Base-by-base conservation (phyloP, 108 stramenopile genomes). In the Pinguiococcus pyrenoidosus region DNA sequence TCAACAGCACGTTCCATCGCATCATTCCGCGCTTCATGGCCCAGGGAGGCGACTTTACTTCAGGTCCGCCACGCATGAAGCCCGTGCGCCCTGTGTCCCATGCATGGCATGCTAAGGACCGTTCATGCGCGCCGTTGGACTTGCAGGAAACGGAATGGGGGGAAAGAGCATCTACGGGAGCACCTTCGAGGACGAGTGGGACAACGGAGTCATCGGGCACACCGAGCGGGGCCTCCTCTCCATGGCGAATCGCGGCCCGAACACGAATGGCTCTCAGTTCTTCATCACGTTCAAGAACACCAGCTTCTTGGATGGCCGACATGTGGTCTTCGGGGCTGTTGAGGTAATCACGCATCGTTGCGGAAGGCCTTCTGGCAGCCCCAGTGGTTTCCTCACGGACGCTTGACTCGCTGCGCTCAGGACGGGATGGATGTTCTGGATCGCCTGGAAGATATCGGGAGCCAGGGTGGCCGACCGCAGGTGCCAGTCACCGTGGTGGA, bases 1-100 rank as follows among this genome's bases (percentile, higher is more conserved):
- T n/a, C n/a, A n/a, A n/a, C n/a, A n/a, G n/a, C 28, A 37, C 56
- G 16, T 94, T 98, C 66, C 96, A 98, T 77, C 72, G 96, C 8
- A 81, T 98, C 32, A 95, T 93, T 43, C 81, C 87, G 16, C 73
- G 74, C 44, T 96, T 96, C 71, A 84, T 84, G 82, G 78, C 87
- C 22, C 96, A 98, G 56, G 91, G 88, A 5, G 91, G 92, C 8
- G 63, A 67, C 29, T 91, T 95, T 59, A 89, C 95, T 5, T 68
- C 76, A n/a, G n/a, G n/a, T n/a, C n/a, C n/a, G n/a, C n/a, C n/a
- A n/a, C n/a, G n/a, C n/a, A n/a, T n/a, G n/a, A n/a, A n/a, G n/a
- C n/a, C n/a, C n/a, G n/a, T n/a, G n/a, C n/a, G n/a, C n/a, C n/a
- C n/a, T n/a, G n/a, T n/a, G n/a, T n/a, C n/a, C n/a, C n/a, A n/a